Evolutionary conservation across 164 flowering plant species (phyloP), one percentile per base, ranked within the genome.

Genomic region (Nelumbo lutea): DNA sequence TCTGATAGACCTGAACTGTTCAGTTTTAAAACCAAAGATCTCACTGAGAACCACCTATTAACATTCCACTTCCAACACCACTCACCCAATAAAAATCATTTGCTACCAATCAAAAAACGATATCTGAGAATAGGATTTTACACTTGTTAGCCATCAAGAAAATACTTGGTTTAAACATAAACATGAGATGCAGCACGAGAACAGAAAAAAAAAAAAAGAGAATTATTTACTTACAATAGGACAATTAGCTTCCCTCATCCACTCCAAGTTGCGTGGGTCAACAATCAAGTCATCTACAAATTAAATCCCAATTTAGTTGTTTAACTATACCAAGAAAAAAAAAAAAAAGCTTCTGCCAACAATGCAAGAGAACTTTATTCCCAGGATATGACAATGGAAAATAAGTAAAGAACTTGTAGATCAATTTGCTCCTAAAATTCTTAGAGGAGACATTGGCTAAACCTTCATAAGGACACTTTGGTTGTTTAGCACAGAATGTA

Each of bases 261-360:
- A 95, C 77, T 95, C 97, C 60, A 92, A 81, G 75, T 95, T 95
- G 57, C 98, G 94, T 14, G 98, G 98, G 84, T 95, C 98, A 71
- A 95, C 98, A 74, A 95, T 84, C 77, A 95, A 80, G 77, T 95
- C 98, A 88, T 87, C 98, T 91, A 72, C 71, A 79, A 70, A 71
- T 45, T 50, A 81, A 81, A 72, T 15, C 56, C 43, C 1, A 59
- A 27, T 11, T 27, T 2, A 11, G 42, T 63, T 55, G 9, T 27
- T 67, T 45, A 71, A 60, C 70, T 64, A 70, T 47, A 45, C 9
- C 42, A 43, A 50, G 62, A 57, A 53, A 46, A 6, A 6, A 5
- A 14, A 45, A 6, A 51, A 51, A 51, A 50, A 50, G 53, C 53
- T n/a, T n/a, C n/a, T n/a, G 11, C 53, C 53, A 50, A 50, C 53